Base-by-base conservation (phyloP, 2,329 filamentous ascomycete genomes). In the Malbranchea cinnamomea region DNA sequence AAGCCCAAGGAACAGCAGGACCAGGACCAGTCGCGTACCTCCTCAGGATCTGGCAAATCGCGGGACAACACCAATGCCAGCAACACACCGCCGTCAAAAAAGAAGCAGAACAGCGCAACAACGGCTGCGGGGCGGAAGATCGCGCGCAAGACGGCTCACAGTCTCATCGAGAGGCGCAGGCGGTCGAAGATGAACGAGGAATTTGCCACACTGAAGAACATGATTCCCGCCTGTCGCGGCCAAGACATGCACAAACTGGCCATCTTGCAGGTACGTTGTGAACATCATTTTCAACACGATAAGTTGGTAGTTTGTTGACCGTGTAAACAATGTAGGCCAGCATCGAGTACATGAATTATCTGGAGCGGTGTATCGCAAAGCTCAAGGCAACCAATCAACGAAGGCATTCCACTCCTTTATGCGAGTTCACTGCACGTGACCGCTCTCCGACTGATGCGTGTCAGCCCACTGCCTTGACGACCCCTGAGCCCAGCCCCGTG, bases 151-250 rank as follows among this genome's bases (percentile, higher is more conserved):
- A 95, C 87, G 2, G 89, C 89, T 7, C 89, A 98, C 49, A 94
- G 84, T 47, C 59, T 95, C 41, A 98, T 95, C 43, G 89, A 98
- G 59, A 67, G 89, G 26, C 64, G 87, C 34, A 64, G 89, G 44
- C 67, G 89, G 38, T 92, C 82, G 8, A 98, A 95, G 63, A 98
- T 95, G 87, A 95, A 98, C 44, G 87, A 95, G 52, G 89, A 95
- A 57, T 95, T 95, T 59, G 79, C 74, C 2, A 78, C 91, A 10
- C 60, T 95, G 41, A 95, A 95, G 58, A 71, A 78, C 45, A 84
- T 98, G 80, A 91, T 95, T 34, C 89, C 89, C 1, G 87, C 89
- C 2, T 95, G 89, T 53, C 74, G 71, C n/a, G 85, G 84, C 5
- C 71, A 76, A 41, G 87, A 95, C 48, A 95, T 95, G 89, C 89